Base-by-base conservation (phyloP, 2,329 filamentous ascomycete genomes). In the Boeremia exigua region DNA sequence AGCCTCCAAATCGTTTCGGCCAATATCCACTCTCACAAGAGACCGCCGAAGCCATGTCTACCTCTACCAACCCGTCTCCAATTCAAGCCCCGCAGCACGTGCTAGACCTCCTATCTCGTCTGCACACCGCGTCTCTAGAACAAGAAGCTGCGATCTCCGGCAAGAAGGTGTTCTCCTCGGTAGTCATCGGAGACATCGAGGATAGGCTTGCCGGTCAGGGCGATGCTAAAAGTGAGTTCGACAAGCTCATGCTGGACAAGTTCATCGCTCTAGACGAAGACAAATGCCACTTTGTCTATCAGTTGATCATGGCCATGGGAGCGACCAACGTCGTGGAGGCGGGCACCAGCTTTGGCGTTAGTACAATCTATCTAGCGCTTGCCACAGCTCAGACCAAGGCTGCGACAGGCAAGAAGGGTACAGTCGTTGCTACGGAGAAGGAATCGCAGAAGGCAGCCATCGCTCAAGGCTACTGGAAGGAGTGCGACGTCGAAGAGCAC, bases 301-400 rank as follows among this genome's bases (percentile, higher is more conserved):
- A 82, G 15, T 11, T 46, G 28, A 45, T 80, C 2, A 78, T 79
- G 3, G 75, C 79, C 10, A 81, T 72, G 9, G 76, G 79, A 1
- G 84, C 85, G 0, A 75, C 74, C 1, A 79, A 78, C 37, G 73
- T 87, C 19, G 80, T 88, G 33, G 85, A 88, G 65, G 84, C 83
- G 0, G 86, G 85, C 1, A 88, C 86, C 0, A 83, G 80, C 37
- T 88, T 85, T 54, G 86, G 86, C 2, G 80, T 88, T 1, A 85
- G 81, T 52, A 87, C 85, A 0, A 85, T 88, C 39, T 88, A 87
- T 56, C 78, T 88, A 2, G 84, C 85, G 0, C 74, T 45, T 9
- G 48, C 40, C 12, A 45, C 25, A 6, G 48, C 32, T 15, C 40
- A 33, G 14, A 45, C 40, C 11, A 45, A 33, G 8, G 12, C 23